phyloP scores from a whole-genome alignment of 306 rosid genomes.

The Sesbania bispinosa region DNA sequence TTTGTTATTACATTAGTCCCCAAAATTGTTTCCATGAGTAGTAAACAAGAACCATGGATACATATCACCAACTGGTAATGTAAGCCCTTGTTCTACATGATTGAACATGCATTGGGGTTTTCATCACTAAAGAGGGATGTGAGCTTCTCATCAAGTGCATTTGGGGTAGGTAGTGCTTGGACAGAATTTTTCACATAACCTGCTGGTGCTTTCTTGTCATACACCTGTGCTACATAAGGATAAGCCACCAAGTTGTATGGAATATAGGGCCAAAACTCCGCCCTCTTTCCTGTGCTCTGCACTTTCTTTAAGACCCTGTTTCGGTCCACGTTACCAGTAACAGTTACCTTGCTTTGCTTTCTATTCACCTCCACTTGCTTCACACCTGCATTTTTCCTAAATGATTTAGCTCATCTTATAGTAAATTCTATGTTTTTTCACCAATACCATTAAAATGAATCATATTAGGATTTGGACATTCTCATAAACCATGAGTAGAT shows the following conservation, averaged over 20 bases:
- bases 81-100: constrained; percentile 60
- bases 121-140: constrained; percentile 70
- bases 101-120: constrained; percentile 75
- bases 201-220: constrained; percentile 85
- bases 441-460: background rate
- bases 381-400: constrained; percentile 17
- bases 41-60: background rate
- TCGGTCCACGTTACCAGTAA: too few species aligned
- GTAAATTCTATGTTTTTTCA: background rate
- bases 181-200: constrained; percentile 64
- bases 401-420: background rate
- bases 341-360: constrained; percentile 30
- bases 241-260: constrained; percentile 71
- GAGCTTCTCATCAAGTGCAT: constrained; percentile 59
- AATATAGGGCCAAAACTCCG: constrained; percentile 58
- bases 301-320: too few species aligned
- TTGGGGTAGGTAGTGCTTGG: constrained; percentile 52
- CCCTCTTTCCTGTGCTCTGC: too few species aligned
- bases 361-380: constrained; percentile 64
- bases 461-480: background rate
- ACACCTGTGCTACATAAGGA: constrained; percentile 73
- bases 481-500: background rate
- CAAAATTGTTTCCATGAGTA: background rate
- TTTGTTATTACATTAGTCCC: background rate
- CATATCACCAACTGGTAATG: background rate